A percentile compares a stretch with the other conserved stretches of the same genome.
phyloP scores from a whole-genome alignment of 2,329 filamentous ascomycete genomes.

The Onygenales sp. region DNA sequence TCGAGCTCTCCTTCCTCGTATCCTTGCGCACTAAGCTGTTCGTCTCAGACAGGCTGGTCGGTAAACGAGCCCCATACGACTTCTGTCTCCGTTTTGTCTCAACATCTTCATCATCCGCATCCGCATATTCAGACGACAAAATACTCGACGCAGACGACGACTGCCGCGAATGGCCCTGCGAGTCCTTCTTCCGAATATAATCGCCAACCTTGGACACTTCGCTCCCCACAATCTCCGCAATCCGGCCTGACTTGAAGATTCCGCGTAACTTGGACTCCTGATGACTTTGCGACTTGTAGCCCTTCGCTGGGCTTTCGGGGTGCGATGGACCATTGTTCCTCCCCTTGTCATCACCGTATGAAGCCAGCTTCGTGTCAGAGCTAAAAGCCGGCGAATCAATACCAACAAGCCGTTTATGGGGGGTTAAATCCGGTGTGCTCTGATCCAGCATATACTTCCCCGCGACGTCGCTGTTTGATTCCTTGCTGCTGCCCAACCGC shows the following conservation, averaged over 20 bases:
- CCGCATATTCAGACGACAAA: conserved; percentile 37
- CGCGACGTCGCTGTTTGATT: background rate
- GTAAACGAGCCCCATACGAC: conserved; percentile 21
- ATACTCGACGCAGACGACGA: conserved; percentile 36
- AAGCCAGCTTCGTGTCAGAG: background rate
- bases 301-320: conserved; percentile 11
- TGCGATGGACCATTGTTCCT: background rate
- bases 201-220: conserved; percentile 55
- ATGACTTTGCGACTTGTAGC: conserved; percentile 21
- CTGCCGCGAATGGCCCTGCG: conserved; percentile 29
- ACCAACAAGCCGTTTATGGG: background rate
- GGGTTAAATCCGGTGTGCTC: background rate
- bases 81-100: conserved; percentile 22
- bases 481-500: background rate
- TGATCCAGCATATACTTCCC: background rate
- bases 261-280: conserved; percentile 55
- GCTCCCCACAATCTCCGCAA: conserved; percentile 62
- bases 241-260: conserved; percentile 67
- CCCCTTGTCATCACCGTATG: background rate
- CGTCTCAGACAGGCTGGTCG: conserved; percentile 26
- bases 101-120: conserved; percentile 35
- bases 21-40: conserved; percentile 22
- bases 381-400: background rate
- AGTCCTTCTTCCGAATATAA: conserved; percentile 50
- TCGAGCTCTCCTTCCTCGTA: conserved; percentile 25